Percentiles rank a stretch among this genome's conserved stretches.
Conservation (phyloP, 2,329 filamentous ascomycete species). For the Thermothelomyces thermophilus region DNA sequence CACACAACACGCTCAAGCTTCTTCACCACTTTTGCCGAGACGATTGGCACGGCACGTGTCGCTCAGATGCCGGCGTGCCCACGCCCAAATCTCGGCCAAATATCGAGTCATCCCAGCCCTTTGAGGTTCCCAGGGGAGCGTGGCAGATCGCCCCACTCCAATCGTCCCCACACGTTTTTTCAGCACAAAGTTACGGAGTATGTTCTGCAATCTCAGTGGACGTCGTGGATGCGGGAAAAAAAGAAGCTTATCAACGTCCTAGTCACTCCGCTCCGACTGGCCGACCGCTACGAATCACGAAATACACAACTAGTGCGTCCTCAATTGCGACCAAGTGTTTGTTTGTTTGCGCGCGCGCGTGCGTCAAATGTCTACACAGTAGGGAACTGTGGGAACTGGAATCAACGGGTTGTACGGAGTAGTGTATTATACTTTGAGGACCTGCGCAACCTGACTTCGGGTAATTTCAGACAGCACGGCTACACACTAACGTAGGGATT, state of each 20-base stretch:
- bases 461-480: no score
- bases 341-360: no score
- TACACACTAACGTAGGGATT: no score
- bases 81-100: conserved; percentile 13
- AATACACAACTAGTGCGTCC: neutral
- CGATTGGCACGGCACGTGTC: conserved; percentile 14
- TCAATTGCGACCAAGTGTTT: no score
- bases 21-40: neutral
- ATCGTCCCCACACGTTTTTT: neutral
- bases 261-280: neutral
- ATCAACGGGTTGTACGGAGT: no score
- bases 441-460: no score
- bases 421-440: no score
- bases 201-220: neutral
- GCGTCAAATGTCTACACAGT: no score
- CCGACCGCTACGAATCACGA: neutral
- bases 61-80: neutral
- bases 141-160: neutral
- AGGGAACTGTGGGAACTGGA: no score
- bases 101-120: conserved; percentile 3
- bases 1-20: conserved; percentile 7
- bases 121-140: neutral
- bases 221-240: neutral
- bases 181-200: no score
- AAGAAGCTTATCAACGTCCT: no score